Evolutionary conservation across 2,329 filamentous ascomycete genomes (phyloP).

Genomic region (Westerdykella sp.): DNA sequence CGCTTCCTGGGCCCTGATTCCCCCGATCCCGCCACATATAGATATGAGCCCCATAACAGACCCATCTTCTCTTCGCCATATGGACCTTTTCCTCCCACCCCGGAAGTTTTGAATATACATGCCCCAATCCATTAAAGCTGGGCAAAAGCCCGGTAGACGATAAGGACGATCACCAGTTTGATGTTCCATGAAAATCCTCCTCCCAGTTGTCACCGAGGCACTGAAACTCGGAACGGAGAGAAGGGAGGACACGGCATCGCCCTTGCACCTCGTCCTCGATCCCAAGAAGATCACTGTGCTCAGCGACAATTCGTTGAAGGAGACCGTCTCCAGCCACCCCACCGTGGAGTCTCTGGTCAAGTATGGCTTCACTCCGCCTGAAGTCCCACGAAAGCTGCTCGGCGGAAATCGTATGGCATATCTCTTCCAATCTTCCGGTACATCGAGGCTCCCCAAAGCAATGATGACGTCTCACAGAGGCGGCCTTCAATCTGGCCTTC

Average conservation of each 20-base stretch:
- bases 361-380: conserved; percentile 13
- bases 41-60: conserved; percentile 14
- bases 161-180: conserved; percentile 19
- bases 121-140: conserved; percentile 19
- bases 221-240: conserved; percentile 22
- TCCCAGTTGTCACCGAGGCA: conserved; percentile 19
- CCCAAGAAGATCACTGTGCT: conserved; percentile 21
- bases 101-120: conserved; percentile 26
- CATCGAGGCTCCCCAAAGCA: conserved; percentile 28
- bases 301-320: conserved; percentile 15
- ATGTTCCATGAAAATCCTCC: conserved; percentile 24
- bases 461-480: conserved; percentile 31
- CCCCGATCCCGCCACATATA: conserved; percentile 17
- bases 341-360: conserved; percentile 23
- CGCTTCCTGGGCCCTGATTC: conserved; percentile 18
- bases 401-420: conserved; percentile 24
- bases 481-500: conserved; percentile 21
- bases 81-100: conserved; percentile 22
- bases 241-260: conserved; percentile 10
- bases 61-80: conserved; percentile 22
- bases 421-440: conserved; percentile 27
- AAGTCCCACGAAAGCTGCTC: conserved; percentile 13
- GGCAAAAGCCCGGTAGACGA: conserved; percentile 17
- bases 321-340: conserved; percentile 14
- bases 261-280: conserved; percentile 18